phyloP scores from a whole-genome alignment of 2,329 filamentous ascomycete genomes.

The Colletotrichum sp. region DNA sequence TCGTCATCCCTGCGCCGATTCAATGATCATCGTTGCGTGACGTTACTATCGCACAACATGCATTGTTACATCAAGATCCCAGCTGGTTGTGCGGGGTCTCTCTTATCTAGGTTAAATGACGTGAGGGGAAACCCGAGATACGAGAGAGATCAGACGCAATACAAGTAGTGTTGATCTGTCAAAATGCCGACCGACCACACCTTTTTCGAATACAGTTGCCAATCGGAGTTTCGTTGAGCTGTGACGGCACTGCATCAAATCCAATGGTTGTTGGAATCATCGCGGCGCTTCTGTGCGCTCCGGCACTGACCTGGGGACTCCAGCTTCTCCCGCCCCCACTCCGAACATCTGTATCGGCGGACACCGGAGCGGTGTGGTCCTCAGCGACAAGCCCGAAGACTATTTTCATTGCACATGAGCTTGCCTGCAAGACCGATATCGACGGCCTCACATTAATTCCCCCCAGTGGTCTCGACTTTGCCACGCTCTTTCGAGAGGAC shows the following conservation, averaged over 20 bases:
- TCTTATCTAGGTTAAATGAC: not conserved
- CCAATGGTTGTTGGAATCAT: not conserved
- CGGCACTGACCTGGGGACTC: not conserved
- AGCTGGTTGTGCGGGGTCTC: not conserved
- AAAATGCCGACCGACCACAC: not conserved
- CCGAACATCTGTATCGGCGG: not conserved
- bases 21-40: not conserved
- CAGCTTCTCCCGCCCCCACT: slow-evolving; percentile 6
- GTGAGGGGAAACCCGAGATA: not conserved
- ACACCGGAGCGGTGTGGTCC: not conserved
- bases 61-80: not conserved
- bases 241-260: not conserved
- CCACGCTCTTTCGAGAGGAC: slow-evolving; percentile 49
- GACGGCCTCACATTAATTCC: slow-evolving; percentile 57
- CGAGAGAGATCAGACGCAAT: not conserved
- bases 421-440: slow-evolving; percentile 44
- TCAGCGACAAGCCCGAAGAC: slow-evolving; percentile 17
- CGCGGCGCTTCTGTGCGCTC: not conserved
- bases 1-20: not conserved
- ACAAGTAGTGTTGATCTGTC: not conserved
- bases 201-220: not conserved
- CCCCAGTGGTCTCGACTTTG: slow-evolving; percentile 54
- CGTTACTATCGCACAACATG: not conserved
- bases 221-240: not conserved
- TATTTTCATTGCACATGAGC: slow-evolving; percentile 45